phyloP scores from a whole-genome alignment of 306 rosid genomes.

The Oemleria cerasiformis region DNA sequence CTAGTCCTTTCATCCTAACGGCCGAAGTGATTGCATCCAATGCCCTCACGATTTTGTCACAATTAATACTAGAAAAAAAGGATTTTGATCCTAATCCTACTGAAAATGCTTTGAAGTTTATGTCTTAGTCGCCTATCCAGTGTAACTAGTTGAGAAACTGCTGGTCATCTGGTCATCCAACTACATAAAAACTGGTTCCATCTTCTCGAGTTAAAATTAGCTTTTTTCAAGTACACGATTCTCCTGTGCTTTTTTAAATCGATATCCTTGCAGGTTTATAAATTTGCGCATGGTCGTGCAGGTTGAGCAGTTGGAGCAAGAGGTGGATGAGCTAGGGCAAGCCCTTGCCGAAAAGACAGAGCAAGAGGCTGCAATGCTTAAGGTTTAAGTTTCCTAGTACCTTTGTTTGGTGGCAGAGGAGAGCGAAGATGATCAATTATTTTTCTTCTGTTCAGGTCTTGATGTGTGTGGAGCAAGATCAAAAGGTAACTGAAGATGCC shows the following conservation, averaged over 20 bases:
- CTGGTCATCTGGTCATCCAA: not conserved
- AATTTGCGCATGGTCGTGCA: constrained; percentile 33
- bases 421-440: not conserved
- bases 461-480: constrained; percentile 78
- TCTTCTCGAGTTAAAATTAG: not conserved
- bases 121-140: not conserved
- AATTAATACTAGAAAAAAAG: not conserved
- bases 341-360: constrained; percentile 72
- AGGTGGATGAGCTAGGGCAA: constrained; percentile 55
- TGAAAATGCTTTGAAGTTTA: not conserved
- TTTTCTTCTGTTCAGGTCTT: constrained; percentile 45
- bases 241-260: not conserved
- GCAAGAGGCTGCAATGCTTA: constrained; percentile 85
- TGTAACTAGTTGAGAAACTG: not conserved
- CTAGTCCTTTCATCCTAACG: not conserved
- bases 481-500: constrained; percentile 80
- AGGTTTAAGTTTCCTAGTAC: constrained; percentile 56
- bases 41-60: not conserved
- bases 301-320: constrained; percentile 89
- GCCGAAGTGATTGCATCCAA: not conserved
- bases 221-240: not conserved
- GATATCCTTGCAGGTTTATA: not conserved
- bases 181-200: no score
- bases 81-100: not conserved
- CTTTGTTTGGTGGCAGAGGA: not conserved